Evolutionary conservation across 2,329 filamentous ascomycete genomes (phyloP), one percentile per base, ranked within the genome.

Genomic region (Dactylellina sp.): DNA sequence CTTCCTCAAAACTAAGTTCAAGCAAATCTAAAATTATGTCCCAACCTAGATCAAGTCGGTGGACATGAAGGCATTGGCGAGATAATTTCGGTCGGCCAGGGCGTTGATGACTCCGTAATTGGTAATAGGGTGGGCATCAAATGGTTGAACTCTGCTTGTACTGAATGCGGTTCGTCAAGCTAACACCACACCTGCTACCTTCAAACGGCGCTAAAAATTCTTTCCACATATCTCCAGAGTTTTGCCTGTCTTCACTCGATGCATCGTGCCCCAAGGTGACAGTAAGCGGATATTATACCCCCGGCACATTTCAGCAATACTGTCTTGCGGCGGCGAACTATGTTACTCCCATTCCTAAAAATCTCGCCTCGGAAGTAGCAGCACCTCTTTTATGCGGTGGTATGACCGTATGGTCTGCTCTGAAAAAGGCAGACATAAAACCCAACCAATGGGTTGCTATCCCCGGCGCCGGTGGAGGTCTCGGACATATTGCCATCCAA

Each of bases 371-470:
- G 71, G 83, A 85, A 72, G 76, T 86, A n/a, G 86, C 86, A 1
- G 87, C 84, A 0, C 87, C 86, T 0, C 84, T 88, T 68, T 87
- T 88, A 85, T 89, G 87, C 80, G 83, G 81, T 46, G 85, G 85
- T 0, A 84, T 83, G 5, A 88, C 87, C 0, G 85, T 88, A 72
- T 86, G 88, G 78, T 83, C 85, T 1, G 85, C 86, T 1, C 80
- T 89, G 55, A 82, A 84, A 11, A 84, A 86, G 42, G 84, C 84
- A 37, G 78, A 81, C 59, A 72, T 83, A 49, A 80, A 77, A 75
- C 57, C 64, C 7, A 75, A 75, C 32, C 75, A 77, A 22, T 78
- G 77, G 77, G 76, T 77, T 25, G 76, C 74, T 1, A 76, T 79
- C 46, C 75, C 75, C 11, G 78, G 78, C n/a, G 77, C 76, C 22